A percentile compares a stretch with the other conserved stretches of the same genome.
Conservation (phyloP, 345 rosid species). For the Rhodamnia argentea region DNA sequence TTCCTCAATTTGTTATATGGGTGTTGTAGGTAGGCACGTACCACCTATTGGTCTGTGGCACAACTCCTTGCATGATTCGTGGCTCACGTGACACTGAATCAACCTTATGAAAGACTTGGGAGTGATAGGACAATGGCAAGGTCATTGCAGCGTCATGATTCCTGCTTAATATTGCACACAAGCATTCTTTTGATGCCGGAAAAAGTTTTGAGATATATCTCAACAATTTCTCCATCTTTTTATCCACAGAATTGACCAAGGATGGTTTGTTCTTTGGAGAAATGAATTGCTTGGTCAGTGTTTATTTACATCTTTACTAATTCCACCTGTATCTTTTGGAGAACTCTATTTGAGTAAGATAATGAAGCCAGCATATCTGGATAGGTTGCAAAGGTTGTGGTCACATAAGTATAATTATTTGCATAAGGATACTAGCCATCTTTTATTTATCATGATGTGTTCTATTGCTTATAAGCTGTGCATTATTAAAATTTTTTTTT, state of each 20-base stretch:
- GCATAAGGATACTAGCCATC: background rate
- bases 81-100: slow-evolving; percentile 87
- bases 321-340: background rate
- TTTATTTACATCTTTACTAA: background rate
- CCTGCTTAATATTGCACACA: background rate
- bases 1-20: background rate
- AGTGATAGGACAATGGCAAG: slow-evolving; percentile 78
- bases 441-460: background rate
- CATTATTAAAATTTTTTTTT: background rate
- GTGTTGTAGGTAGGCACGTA: slow-evolving; percentile 71
- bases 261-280: slow-evolving; percentile 97
- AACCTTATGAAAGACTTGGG: slow-evolving; percentile 81
- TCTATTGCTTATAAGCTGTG: background rate
- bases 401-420: background rate
- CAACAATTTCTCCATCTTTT: background rate
- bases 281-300: slow-evolving; percentile 85
- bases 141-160: background rate
- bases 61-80: slow-evolving; percentile 94
- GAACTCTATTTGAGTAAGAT: background rate
- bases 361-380: background rate
- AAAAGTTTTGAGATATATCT: background rate
- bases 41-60: slow-evolving; percentile 93
- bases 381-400: background rate
- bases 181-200: background rate
- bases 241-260: slow-evolving; percentile 71